phyloP scores from a whole-genome alignment of 1,139 yeast species.

The Taiozyma sp. region DNA sequence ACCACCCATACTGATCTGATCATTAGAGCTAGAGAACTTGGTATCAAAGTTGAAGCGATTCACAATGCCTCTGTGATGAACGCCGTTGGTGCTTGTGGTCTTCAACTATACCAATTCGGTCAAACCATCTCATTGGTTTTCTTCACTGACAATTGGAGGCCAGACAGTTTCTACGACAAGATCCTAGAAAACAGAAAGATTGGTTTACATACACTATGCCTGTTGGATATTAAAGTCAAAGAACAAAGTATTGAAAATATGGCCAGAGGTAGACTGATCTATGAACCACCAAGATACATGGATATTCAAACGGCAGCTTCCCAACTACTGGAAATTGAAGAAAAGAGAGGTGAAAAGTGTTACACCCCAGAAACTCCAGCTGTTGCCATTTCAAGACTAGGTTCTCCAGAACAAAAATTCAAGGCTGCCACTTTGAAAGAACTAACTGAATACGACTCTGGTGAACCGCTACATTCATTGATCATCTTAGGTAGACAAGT shows the following conservation, averaged over 20 bases:
- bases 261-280: constrained; percentile 88
- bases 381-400: constrained; percentile 87
- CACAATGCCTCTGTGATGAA: constrained; percentile 98
- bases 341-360: constrained; percentile 63
- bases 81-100: constrained; percentile 97
- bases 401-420: constrained; percentile 78
- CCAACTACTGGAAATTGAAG: constrained; percentile 86
- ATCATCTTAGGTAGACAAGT: constrained; percentile 90
- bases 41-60: constrained; percentile 72
- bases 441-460: constrained; percentile 78
- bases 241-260: constrained; percentile 93
- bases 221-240: constrained; percentile 91
- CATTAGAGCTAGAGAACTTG: constrained; percentile 81
- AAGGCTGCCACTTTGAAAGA: constrained; percentile 81
- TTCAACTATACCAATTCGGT: constrained; percentile 92
- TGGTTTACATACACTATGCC: constrained; percentile 85
- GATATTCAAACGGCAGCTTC: constrained; percentile 82
- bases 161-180: constrained; percentile 91
- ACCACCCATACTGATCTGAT: constrained; percentile 96
- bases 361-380: constrained; percentile 88
- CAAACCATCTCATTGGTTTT: constrained; percentile 95
- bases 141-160: constrained; percentile 94
- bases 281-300: constrained; percentile 98
- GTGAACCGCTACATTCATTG: constrained; percentile 91
- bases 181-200: constrained; percentile 82